A percentile compares a stretch with the other conserved stretches of the same genome.
Conservation (phyloP, 495 filamentous ascomycete genomes). For the Extremus antarcticus region DNA sequence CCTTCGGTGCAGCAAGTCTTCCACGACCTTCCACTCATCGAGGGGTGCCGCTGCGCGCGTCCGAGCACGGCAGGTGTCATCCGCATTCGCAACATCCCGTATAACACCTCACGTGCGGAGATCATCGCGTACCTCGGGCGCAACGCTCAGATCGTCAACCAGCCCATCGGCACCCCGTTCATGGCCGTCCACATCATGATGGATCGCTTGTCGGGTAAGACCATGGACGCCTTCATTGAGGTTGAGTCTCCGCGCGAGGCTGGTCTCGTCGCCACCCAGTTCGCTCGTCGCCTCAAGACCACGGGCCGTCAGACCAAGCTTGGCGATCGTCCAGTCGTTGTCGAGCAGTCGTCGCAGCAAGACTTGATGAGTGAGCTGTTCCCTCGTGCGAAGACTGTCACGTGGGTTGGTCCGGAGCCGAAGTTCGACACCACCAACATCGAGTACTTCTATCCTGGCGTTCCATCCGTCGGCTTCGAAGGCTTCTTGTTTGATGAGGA, state of each 20-base stretch:
- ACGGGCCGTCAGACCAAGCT: constrained; percentile 42
- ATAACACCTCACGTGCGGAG: constrained; percentile 52
- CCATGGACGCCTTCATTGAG: constrained; percentile 65
- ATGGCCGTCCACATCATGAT: constrained; percentile 67
- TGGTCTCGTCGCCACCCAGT: constrained; percentile 38
- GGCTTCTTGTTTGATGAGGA: constrained; percentile 64
- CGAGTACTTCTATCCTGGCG: constrained; percentile 39
- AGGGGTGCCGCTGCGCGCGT: constrained; percentile 13
- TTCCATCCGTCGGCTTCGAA: constrained; percentile 43
- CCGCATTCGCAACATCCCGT: constrained; percentile 48
- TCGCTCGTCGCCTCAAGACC: constrained; percentile 28
- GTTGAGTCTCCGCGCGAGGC: constrained; percentile 48
- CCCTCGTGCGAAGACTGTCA: constrained; percentile 51
- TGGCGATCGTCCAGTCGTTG: constrained; percentile 53
- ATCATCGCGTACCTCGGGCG: constrained; percentile 60
- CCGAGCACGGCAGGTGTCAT: constrained; percentile 29
- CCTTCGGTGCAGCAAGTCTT: constrained; percentile 15
- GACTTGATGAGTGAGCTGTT: constrained; percentile 57
- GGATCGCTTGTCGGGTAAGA: constrained; percentile 69
- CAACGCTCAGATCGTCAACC: constrained; percentile 44
- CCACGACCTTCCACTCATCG: constrained; percentile 17
- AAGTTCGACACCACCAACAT: constrained; percentile 14
- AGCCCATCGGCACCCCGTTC: constrained; percentile 39
- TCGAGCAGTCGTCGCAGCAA: constrained; percentile 49
- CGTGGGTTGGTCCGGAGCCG: constrained; percentile 46